phyloP scores from a whole-genome alignment of 1,284 basidiomycete genomes.

The Blastosporella zonata region DNA sequence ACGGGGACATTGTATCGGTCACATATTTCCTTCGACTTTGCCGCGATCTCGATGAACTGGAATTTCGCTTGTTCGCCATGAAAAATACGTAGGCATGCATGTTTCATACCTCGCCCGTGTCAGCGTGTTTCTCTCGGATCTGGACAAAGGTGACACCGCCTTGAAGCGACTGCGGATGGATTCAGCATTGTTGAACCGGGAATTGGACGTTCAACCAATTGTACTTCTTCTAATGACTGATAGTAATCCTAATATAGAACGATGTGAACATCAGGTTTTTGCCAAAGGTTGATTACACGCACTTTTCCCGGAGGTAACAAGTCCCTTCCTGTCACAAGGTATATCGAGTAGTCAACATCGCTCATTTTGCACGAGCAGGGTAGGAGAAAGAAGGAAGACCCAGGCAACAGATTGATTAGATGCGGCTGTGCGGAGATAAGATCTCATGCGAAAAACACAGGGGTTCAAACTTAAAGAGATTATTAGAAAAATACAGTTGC shows the following conservation, averaged over 20 bases:
- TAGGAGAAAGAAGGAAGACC: not conserved
- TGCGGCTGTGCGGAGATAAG: slow-evolving; percentile 8
- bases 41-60: slow-evolving; percentile 81
- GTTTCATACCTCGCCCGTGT: slow-evolving; percentile 67
- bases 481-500: not conserved
- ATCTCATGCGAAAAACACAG: not conserved
- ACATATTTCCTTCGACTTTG: slow-evolving; percentile 71
- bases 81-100: not conserved
- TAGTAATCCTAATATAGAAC: slow-evolving; percentile 59
- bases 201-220: slow-evolving; percentile 11
- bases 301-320: slow-evolving; percentile 81
- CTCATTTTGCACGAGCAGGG: slow-evolving; percentile 3
- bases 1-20: slow-evolving; percentile 81
- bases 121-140: slow-evolving; percentile 79
- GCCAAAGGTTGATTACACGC: slow-evolving; percentile 15
- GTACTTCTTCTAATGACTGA: slow-evolving; percentile 75
- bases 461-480: not conserved
- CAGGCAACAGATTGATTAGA: not conserved
- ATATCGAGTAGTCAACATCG: slow-evolving; percentile 71
- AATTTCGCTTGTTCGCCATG: not conserved
- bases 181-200: slow-evolving; percentile 5
- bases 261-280: not conserved
- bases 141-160: slow-evolving; percentile 92
- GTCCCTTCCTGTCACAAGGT: slow-evolving; percentile 84
- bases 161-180: slow-evolving; percentile 55